These are phyloP conservation scores for Mucor velutinosus DNA, from an alignment of 371 early-diverging fungal genomes.

Conservation along the genomic window DNA sequence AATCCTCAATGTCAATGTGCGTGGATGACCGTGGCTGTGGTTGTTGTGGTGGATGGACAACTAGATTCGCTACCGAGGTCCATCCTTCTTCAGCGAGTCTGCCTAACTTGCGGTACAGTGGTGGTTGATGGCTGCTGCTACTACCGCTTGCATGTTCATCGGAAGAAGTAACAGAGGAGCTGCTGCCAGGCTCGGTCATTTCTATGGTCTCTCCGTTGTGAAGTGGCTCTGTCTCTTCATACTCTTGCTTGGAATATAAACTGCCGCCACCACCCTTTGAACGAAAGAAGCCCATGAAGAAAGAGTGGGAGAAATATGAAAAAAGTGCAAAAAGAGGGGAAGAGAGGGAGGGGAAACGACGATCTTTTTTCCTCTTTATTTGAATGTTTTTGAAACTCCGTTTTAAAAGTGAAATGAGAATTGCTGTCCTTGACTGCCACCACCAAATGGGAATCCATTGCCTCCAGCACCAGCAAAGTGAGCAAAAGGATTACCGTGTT, in stretches of 20 bases:
- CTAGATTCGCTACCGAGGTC: constrained; percentile 26
- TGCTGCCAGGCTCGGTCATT: constrained; percentile 18
- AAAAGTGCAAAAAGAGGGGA: neutral
- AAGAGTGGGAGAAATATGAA: neutral
- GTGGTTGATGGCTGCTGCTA: neutral
- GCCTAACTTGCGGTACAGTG: constrained; percentile 20
- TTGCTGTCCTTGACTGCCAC: constrained; percentile 46
- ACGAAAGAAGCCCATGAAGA: constrained; percentile 21
- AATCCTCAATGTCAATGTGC: constrained; percentile 19
- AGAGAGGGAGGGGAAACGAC: neutral
- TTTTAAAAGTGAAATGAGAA: constrained; percentile 25
- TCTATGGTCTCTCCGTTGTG: constrained; percentile 27
- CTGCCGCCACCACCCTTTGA: constrained; percentile 8
- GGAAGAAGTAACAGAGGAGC: neutral
- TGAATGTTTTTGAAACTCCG: neutral
- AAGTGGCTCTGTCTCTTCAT: constrained; percentile 30
- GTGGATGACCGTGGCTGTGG: constrained; percentile 9
- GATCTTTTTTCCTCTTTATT: neutral
- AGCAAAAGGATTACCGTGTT: constrained; percentile 56
- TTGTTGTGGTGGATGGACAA: constrained; percentile 4
- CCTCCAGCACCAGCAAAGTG: constrained; percentile 58
- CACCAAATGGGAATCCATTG: constrained; percentile 58
- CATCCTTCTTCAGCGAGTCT: constrained; percentile 29
- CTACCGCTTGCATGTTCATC: neutral
- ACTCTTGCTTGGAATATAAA: neutral